A percentile compares a stretch with the other conserved stretches of the same genome.
phyloP scores from a whole-genome alignment of 768 basidiomycete genomes.

The Trametes punicea region DNA sequence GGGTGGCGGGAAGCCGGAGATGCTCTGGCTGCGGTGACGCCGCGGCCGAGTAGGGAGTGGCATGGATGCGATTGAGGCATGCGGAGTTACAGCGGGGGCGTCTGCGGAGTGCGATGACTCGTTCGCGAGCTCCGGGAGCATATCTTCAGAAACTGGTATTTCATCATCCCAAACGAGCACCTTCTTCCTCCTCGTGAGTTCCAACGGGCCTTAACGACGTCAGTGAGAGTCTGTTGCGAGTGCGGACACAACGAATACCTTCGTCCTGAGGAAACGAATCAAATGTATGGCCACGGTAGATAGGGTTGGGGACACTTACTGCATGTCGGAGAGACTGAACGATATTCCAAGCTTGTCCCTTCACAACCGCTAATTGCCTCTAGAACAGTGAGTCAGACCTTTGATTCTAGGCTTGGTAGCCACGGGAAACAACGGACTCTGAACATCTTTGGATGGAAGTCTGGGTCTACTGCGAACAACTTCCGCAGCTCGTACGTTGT shows the following conservation, averaged over 20 bases:
- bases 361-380: constrained; percentile 90
- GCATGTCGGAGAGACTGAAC: constrained; percentile 77
- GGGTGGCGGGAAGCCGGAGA: constrained; percentile 64
- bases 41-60: constrained; percentile 50
- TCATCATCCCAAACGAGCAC: constrained; percentile 87
- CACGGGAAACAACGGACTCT: constrained; percentile 41
- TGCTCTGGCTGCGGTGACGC: constrained; percentile 58
- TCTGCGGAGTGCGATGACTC: constrained; percentile 32
- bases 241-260: not conserved
- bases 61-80: constrained; percentile 57
- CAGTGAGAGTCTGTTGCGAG: not conserved
- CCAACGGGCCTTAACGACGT: constrained; percentile 66
- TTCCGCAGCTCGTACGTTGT: constrained; percentile 75
- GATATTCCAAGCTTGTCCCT: constrained; percentile 91
- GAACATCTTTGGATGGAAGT: constrained; percentile 91
- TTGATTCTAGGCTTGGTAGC: not conserved
- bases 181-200: constrained; percentile 79
- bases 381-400: constrained; percentile 29
- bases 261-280: constrained; percentile 13
- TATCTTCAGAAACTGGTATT: constrained; percentile 65
- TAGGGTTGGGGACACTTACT: constrained; percentile 40
- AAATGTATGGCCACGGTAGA: not conserved
- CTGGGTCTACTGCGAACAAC: constrained; percentile 76
- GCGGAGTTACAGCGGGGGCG: constrained; percentile 43
- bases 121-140: constrained; percentile 33